Conservation (phyloP, 768 basidiomycete genomes). For the Hygrocybe punicea region DNA sequence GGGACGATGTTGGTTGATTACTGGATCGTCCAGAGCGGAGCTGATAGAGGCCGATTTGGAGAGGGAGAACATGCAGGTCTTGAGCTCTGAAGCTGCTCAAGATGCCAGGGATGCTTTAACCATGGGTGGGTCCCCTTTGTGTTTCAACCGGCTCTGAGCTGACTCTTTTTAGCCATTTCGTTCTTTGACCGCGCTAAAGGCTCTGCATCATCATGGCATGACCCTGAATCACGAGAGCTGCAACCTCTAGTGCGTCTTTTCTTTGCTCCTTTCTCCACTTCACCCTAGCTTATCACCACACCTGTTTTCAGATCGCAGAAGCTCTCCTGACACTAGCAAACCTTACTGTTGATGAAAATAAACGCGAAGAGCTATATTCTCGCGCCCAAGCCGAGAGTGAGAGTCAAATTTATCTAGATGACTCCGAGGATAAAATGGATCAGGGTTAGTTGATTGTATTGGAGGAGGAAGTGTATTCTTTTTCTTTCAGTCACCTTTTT, state of each 20-base stretch:
- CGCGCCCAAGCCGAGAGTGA: constrained; percentile 50
- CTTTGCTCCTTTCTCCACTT: constrained; percentile 26
- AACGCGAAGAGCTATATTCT: constrained; percentile 51
- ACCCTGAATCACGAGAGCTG: constrained; percentile 28
- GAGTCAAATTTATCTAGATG: constrained; percentile 33
- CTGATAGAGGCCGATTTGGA: constrained; percentile 55
- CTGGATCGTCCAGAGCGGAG: constrained; percentile 55
- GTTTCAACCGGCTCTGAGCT: neutral
- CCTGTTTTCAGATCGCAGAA: constrained; percentile 43
- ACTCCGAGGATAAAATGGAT: constrained; percentile 23
- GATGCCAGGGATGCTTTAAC: constrained; percentile 53
- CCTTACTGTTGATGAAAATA: constrained; percentile 46
- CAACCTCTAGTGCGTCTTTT: constrained; percentile 9
- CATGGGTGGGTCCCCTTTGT: constrained; percentile 19
- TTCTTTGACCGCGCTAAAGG: constrained; percentile 43
- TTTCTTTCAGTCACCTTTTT: too few species aligned
- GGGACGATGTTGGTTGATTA: constrained; percentile 54
- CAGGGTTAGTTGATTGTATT: constrained; percentile 4
- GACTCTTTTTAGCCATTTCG: constrained; percentile 31
- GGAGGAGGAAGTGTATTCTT: too few species aligned
- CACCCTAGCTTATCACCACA: constrained; percentile 27
- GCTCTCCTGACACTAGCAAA: constrained; percentile 59
- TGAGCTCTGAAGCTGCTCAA: constrained; percentile 47
- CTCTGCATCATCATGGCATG: constrained; percentile 17
- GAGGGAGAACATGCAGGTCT: constrained; percentile 36